phyloP scores from a whole-genome alignment of 257 asterid genomes.

The Vinca minor region DNA sequence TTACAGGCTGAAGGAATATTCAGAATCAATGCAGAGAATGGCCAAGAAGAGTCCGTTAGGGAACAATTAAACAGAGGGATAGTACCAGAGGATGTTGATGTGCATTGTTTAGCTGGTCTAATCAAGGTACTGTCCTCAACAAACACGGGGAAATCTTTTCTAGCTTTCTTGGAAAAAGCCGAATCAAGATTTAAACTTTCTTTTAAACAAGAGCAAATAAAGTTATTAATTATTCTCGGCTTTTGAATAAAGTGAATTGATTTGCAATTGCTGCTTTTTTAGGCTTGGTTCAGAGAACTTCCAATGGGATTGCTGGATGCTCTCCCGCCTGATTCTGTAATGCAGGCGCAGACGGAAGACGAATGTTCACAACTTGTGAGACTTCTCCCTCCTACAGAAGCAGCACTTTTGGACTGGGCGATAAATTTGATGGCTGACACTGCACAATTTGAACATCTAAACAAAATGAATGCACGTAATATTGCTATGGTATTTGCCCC shows the following conservation, averaged over 20 bases:
- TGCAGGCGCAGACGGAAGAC: conserved; percentile 68
- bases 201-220: too few relatives aligned
- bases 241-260: neutral
- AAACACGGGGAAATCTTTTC: neutral
- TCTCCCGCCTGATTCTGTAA: conserved; percentile 63
- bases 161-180: too few relatives aligned
- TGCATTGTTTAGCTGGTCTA: conserved; percentile 39
- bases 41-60: conserved; percentile 33
- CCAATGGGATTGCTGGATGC: conserved; percentile 73
- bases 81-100: conserved; percentile 31
- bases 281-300: conserved; percentile 91
- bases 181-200: too few relatives aligned
- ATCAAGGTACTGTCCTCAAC: conserved; percentile 27
- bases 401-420: conserved; percentile 82
- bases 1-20: conserved; percentile 38
- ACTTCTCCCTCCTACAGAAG: conserved; percentile 67
- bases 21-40: conserved; percentile 33
- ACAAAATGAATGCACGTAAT: conserved; percentile 90
- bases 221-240: too few relatives aligned
- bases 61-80: conserved; percentile 32
- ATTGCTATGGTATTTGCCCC: conserved; percentile 92
- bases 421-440: conserved; percentile 87
- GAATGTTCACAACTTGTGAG: conserved; percentile 60
- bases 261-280: neutral
- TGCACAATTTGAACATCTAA: conserved; percentile 63